Base-by-base conservation (phyloP, 768 basidiomycete species). In the Exsudoporus frostii region DNA sequence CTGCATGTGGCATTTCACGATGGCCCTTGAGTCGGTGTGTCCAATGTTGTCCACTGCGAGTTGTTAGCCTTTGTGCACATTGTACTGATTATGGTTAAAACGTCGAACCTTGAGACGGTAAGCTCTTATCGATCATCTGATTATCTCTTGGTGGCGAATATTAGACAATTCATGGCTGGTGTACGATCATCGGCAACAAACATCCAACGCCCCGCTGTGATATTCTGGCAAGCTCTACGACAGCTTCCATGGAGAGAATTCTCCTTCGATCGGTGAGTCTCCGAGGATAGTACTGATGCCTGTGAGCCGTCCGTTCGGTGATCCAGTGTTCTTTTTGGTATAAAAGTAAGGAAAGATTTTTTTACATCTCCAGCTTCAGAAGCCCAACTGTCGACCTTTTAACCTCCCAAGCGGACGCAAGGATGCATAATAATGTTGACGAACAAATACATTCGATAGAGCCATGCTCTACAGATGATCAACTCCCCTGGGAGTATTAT, bases 271-370 rank as follows among this genome's bases (percentile, higher is more conserved):
- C 5, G 10, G 37, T 9, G 4, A 19, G 19, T 4, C 2, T 10
- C 9, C n/a, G 8, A 37, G n/a, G 4, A n/a, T 4, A 4, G 3
- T 32, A 5, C 13, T 29, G 24, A 3, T 22, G 6, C 13, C 7
- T 32, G 2, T 9, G n/a, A 4, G 8, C 51, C 34, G 11, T 32
- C 15, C 7, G 13, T 17, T 29, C 24, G 19, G 7, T 8, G 4
- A 19, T 57, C 46, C 55, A 57, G 48, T 45, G 27, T 13, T n/a
- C n/a, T n/a, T n/a, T n/a, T 2, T 10, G 29, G 1, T 53, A 45
- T 57, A 56, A 43, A 56, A 2, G 34, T 33, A 32, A 5, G n/a
- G 25, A 20, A 7, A 13, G 13, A 30, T 17, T 3, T 2, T 11
- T 40, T 39, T 29, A 9, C 5, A 17, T 20, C 4, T 13, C 20